Evolutionary conservation across 441 rosid genomes (phyloP).

Genomic region (Brassica hybrid): DNA sequence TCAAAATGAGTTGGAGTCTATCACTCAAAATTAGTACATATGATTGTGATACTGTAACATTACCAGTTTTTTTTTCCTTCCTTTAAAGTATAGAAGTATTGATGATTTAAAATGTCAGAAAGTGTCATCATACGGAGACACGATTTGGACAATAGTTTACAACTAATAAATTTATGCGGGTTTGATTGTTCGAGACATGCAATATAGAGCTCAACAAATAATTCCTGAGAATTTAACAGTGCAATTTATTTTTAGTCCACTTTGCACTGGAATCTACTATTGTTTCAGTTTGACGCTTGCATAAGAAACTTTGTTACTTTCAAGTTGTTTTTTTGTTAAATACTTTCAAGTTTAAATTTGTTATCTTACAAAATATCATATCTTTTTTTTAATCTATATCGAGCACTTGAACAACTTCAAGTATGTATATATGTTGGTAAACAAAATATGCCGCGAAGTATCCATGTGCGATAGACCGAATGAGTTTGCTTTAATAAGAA

Average conservation of each 20-base stretch:
- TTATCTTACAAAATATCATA: not conserved
- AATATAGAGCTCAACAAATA: too few relatives aligned
- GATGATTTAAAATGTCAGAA: constrained; percentile 10
- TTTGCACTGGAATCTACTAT: too few relatives aligned
- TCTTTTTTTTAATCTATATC: not conserved
- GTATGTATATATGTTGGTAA: not conserved
- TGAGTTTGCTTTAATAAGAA: not conserved
- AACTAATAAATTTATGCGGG: constrained; percentile 24
- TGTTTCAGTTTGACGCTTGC: too few relatives aligned
- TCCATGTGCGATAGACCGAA: not conserved
- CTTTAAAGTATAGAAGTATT: not conserved
- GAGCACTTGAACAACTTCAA: not conserved
- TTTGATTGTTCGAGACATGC: constrained; percentile 16
- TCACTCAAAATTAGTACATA: constrained; percentile 25
- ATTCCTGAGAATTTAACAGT: too few relatives aligned
- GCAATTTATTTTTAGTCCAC: too few relatives aligned
- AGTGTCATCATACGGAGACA: constrained; percentile 30
- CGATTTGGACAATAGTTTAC: constrained; percentile 19
- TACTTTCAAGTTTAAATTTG: too few relatives aligned
- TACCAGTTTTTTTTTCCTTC: not conserved
- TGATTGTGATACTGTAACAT: constrained; percentile 35
- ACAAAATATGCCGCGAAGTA: not conserved
- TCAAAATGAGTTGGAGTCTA: constrained; percentile 29
- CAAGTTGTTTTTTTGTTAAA: too few relatives aligned
- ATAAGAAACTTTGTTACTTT: too few relatives aligned